phyloP scores from a whole-genome alignment of 208 protist species.

The Acanthamoeba culbertsoni region DNA sequence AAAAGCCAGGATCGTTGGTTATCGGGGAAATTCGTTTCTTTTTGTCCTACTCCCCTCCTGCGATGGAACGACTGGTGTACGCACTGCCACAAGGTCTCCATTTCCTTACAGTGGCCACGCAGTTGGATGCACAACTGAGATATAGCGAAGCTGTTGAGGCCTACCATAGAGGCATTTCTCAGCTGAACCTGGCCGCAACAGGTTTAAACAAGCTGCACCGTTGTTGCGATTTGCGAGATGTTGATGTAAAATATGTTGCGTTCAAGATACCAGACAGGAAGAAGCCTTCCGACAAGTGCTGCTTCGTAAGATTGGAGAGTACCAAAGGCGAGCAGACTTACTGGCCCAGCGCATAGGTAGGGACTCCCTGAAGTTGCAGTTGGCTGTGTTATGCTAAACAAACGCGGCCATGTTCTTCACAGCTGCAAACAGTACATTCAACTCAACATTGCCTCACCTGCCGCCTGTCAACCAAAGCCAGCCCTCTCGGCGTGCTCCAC shows the following conservation, averaged over 20 bases:
- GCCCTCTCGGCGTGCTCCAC: background rate
- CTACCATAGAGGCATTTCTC: background rate
- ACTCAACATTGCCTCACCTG: background rate
- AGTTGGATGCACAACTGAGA: background rate
- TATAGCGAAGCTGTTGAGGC: background rate
- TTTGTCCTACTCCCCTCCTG: too few relatives aligned
- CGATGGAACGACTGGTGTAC: background rate
- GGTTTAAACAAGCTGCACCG: background rate
- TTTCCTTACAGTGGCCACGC: background rate
- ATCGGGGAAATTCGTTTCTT: too few relatives aligned
- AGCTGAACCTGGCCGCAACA: conserved; percentile 1
- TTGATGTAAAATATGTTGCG: too few relatives aligned
- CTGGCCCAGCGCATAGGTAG: background rate
- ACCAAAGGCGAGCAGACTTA: background rate
- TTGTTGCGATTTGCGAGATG: too few relatives aligned
- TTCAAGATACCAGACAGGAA: background rate
- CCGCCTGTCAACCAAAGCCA: background rate
- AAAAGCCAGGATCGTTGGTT: too few relatives aligned
- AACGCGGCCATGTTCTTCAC: too few relatives aligned
- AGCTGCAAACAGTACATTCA: too few relatives aligned
- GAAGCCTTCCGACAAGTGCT: background rate
- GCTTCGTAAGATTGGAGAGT: background rate
- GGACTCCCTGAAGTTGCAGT: too few relatives aligned
- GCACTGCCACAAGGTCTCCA: background rate
- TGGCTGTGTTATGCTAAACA: background rate